Evolutionary conservation across 73 alveolate genomes (phyloP).

Genomic region (Paramecium primaurelia): DNA sequence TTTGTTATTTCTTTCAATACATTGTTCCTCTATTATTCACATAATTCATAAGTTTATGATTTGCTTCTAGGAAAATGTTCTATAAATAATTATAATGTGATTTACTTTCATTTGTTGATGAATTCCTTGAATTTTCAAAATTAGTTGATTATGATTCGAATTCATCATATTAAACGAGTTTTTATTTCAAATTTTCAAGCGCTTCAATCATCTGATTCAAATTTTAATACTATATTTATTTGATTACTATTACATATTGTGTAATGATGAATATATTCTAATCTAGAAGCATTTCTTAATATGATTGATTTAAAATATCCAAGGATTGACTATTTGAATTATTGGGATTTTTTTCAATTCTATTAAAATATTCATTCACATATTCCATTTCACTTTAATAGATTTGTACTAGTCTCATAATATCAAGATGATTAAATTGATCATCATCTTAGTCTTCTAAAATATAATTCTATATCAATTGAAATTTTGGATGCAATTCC

Average conservation of each 20-base stretch:
- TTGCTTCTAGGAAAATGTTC: background rate
- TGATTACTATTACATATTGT: background rate
- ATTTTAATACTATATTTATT: background rate
- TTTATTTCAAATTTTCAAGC: background rate
- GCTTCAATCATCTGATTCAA: background rate
- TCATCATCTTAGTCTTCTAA: background rate
- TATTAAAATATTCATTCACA: background rate
- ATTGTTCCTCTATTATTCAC: background rate
- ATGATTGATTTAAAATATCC: background rate
- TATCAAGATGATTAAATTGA: background rate
- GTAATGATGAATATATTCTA: background rate
- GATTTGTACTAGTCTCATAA: background rate
- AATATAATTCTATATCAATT: background rate
- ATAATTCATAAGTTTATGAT: background rate
- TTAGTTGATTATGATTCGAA: background rate
- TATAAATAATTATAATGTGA: background rate
- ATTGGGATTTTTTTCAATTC: background rate
- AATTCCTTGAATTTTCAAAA: background rate
- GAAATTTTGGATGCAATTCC: background rate
- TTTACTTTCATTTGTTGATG: background rate
- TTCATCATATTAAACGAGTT: background rate
- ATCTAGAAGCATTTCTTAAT: background rate
- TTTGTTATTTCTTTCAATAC: background rate
- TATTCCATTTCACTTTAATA: background rate
- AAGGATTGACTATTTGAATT: background rate